Evolutionary conservation across 495 filamentous ascomycete species (phyloP).

Genomic region (Xylaria venustula): DNA sequence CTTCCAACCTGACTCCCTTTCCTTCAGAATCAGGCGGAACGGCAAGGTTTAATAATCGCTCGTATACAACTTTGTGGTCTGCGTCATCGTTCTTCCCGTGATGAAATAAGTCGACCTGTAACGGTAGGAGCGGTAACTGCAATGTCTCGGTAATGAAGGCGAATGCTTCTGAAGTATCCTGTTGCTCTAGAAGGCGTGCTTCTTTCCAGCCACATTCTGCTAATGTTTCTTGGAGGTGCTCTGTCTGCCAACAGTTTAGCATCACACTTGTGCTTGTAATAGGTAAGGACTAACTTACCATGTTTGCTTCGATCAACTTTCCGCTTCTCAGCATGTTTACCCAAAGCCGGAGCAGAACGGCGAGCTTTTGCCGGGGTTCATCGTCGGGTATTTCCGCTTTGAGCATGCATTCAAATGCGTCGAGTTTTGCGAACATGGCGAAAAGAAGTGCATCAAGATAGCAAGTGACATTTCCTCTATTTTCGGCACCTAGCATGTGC

Average conservation of each 20-base stretch:
- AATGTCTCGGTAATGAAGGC: slow-evolving; percentile 88
- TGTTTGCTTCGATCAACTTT: slow-evolving; percentile 78
- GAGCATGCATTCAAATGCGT: slow-evolving; percentile 88
- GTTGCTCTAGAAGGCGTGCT: slow-evolving; percentile 71
- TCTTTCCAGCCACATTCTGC: slow-evolving; percentile 91
- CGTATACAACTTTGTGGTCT: slow-evolving; percentile 92
- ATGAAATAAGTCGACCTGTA: slow-evolving; percentile 95
- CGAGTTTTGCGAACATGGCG: slow-evolving; percentile 89
- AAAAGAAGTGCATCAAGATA: slow-evolving; percentile 92
- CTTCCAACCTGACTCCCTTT: slow-evolving; percentile 72
- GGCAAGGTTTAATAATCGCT: slow-evolving; percentile 87
- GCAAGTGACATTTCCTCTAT: slow-evolving; percentile 82
- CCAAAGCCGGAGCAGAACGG: slow-evolving; percentile 77
- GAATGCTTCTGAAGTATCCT: slow-evolving; percentile 94
- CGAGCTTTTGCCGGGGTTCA: slow-evolving; percentile 68
- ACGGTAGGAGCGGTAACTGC: slow-evolving; percentile 80
- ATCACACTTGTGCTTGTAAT: neutral
- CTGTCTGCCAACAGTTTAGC: slow-evolving; percentile 60
- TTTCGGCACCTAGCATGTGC: slow-evolving; percentile 81
- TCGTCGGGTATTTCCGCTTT: slow-evolving; percentile 60
- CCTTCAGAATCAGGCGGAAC: slow-evolving; percentile 66
- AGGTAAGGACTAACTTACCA: slow-evolving; percentile 55
- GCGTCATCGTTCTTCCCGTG: slow-evolving; percentile 78
- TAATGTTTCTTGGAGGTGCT: slow-evolving; percentile 76
- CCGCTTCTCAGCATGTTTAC: slow-evolving; percentile 88